A percentile compares a stretch with the other conserved stretches of the same genome.
phyloP scores from a whole-genome alignment of 2,329 filamentous ascomycete species.

The Fusarium secorum region DNA sequence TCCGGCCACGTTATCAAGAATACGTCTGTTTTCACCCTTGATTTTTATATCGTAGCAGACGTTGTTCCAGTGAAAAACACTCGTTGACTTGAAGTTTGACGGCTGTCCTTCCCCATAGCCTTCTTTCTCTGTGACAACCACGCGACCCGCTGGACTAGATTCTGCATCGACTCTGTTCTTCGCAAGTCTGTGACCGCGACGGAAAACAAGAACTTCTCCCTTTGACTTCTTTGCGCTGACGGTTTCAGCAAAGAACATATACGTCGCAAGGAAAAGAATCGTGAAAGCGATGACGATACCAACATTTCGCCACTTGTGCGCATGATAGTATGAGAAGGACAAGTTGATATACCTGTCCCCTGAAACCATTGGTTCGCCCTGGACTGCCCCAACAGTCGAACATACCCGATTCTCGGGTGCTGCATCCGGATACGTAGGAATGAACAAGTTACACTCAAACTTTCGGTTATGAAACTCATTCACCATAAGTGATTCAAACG shows the following conservation, averaged over 20 bases:
- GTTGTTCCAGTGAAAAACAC: constrained; percentile 82
- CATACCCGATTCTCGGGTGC: constrained; percentile 51
- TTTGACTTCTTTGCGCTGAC: constrained; percentile 61
- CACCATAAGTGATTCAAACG: constrained; percentile 69
- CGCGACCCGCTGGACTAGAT: constrained; percentile 6
- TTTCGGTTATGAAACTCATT: constrained; percentile 65
- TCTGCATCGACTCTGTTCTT: constrained; percentile 14
- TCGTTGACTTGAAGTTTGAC: constrained; percentile 61
- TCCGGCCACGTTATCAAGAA: constrained; percentile 83
- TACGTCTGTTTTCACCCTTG: constrained; percentile 73
- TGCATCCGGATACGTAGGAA: constrained; percentile 41
- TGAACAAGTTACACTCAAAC: constrained; percentile 41
- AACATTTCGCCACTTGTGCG: constrained; percentile 63
- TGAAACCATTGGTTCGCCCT: constrained; percentile 54
- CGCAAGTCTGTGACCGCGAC: constrained; percentile 48
- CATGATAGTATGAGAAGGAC: constrained; percentile 53
- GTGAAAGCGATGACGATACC: constrained; percentile 63
- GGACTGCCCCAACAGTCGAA: constrained; percentile 53
- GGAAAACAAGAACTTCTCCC: constrained; percentile 68
- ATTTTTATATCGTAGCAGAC: constrained; percentile 78
- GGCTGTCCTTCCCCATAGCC: neutral
- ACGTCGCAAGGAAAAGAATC: constrained; percentile 55
- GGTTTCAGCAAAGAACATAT: constrained; percentile 60
- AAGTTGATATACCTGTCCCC: constrained; percentile 57
- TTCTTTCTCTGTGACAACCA: constrained; percentile 21